Evolutionary conservation across 2,329 filamentous ascomycete genomes (phyloP).

Genomic region (Neofusicoccum cordaticola): DNA sequence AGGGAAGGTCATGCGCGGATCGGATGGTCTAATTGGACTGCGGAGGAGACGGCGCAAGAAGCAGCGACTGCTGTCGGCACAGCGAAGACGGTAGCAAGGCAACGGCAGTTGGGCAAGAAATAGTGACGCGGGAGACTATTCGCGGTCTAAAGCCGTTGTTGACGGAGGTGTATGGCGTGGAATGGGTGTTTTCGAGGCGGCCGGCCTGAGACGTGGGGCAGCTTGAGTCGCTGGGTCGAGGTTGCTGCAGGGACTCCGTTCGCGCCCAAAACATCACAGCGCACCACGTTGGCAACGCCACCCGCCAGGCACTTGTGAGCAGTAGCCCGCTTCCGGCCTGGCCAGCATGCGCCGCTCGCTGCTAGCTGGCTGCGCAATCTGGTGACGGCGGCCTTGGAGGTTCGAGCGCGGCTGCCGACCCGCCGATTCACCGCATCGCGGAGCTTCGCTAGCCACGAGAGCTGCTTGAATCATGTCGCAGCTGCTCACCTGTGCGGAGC

Average conservation of each 20-base stretch:
- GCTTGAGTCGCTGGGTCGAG: constrained; percentile 8
- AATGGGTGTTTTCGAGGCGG: constrained; percentile 12
- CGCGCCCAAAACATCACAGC: constrained; percentile 10
- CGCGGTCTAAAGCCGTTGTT: not conserved
- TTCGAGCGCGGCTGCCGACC: not conserved
- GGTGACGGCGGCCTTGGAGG: not conserved
- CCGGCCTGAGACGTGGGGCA: constrained; percentile 16
- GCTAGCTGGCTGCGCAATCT: not conserved
- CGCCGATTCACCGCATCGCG: constrained; percentile 1
- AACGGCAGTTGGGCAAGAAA: not conserved
- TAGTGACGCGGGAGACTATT: not conserved
- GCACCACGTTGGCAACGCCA: constrained; percentile 6
- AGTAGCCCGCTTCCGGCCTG: not conserved
- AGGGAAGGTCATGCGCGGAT: constrained; percentile 16
- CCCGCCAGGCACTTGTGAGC: constrained; percentile 5
- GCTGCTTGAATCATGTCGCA: constrained; percentile 8
- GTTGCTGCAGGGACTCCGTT: constrained; percentile 15
- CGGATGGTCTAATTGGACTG: constrained; percentile 13
- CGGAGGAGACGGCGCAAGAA: constrained; percentile 5
- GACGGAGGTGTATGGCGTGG: constrained; percentile 14
- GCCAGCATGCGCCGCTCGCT: not conserved
- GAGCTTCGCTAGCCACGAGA: not conserved
- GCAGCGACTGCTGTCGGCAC: not conserved
- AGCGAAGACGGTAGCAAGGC: not conserved
- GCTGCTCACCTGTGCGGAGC: not conserved